Percentiles rank a stretch among this genome's conserved stretches.
Evolutionary conservation across 768 basidiomycete genomes (phyloP).

Genomic region (Pleurotus platypus): DNA sequence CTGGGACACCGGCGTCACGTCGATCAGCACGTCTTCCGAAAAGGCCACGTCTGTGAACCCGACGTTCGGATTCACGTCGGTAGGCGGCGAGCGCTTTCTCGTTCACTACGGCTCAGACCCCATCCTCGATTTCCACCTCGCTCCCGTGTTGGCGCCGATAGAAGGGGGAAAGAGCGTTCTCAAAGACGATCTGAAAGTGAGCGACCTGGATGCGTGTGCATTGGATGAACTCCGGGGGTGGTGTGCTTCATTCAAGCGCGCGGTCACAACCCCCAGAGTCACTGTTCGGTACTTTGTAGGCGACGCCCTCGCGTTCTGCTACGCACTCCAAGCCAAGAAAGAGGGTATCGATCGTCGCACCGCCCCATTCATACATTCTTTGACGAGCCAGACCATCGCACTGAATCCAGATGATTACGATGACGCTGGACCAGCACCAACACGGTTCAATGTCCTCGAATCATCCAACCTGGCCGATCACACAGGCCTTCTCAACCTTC

Average conservation of each 20-base stretch:
- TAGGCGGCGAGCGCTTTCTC: constrained; percentile 30
- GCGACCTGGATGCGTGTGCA: constrained; percentile 24
- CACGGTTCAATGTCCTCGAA: constrained; percentile 42
- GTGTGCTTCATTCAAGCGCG: constrained; percentile 28
- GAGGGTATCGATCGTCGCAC: constrained; percentile 16
- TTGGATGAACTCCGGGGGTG: constrained; percentile 30
- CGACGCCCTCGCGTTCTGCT: constrained; percentile 35
- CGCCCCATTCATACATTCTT: constrained; percentile 23
- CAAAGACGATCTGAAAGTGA: constrained; percentile 8
- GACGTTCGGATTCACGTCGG: constrained; percentile 36
- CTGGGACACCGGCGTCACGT: constrained; percentile 40
- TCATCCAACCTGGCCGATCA: constrained; percentile 49
- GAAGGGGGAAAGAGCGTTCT: constrained; percentile 7
- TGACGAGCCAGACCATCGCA: constrained; percentile 28
- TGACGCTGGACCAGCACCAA: constrained; percentile 22
- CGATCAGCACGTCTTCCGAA: constrained; percentile 10
- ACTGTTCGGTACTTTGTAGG: constrained; percentile 37
- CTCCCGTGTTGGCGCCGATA: constrained; percentile 22
- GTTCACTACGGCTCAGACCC: constrained; percentile 46
- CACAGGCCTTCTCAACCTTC: constrained; percentile 42
- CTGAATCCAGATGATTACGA: constrained; percentile 30
- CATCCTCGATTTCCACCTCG: constrained; percentile 37
- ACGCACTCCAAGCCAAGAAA: constrained; percentile 26
- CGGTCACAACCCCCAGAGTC: constrained; percentile 15
- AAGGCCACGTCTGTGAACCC: constrained; percentile 36